A percentile compares a stretch with the other conserved stretches of the same genome.
These are phyloP conservation scores for Suillus plorans DNA, from an alignment of 768 basidiomycete species.

Conservation along the genomic window DNA sequence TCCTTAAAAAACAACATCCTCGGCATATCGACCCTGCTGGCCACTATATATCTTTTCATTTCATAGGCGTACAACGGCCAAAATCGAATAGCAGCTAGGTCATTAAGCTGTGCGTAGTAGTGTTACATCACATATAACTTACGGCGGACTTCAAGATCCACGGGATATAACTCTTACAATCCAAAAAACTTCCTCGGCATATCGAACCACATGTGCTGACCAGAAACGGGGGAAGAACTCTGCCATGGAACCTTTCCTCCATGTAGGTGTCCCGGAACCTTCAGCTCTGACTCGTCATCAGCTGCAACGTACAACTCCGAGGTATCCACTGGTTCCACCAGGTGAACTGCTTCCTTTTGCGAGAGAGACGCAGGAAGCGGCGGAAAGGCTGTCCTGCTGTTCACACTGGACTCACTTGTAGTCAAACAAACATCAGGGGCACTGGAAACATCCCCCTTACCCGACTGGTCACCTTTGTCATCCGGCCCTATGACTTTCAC, in stretches of 20 bases:
- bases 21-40: conserved; percentile 11
- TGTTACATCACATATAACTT: background rate
- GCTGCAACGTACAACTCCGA: conserved; percentile 9
- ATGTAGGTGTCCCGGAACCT: conserved; percentile 57
- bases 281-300: conserved; percentile 33
- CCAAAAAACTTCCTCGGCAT: conserved; percentile 23
- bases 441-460: conserved; percentile 24
- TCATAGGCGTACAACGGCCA: background rate
- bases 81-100: background rate
- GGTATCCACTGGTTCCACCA: conserved; percentile 7
- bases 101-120: background rate
- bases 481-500: conserved; percentile 38
- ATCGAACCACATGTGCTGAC: conserved; percentile 19
- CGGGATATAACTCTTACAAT: conserved; percentile 14
- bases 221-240: background rate
- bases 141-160: conserved; percentile 1
- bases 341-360: background rate
- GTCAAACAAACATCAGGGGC: conserved; percentile 20
- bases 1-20: conserved; percentile 19
- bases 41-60: background rate
- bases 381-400: conserved; percentile 9
- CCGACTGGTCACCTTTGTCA: conserved; percentile 18
- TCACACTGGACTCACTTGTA: conserved; percentile 16
- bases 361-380: background rate
- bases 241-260: conserved; percentile 15